Base-by-base conservation (phyloP, 805 yeast species). In the Ogataea trehalophila region DNA sequence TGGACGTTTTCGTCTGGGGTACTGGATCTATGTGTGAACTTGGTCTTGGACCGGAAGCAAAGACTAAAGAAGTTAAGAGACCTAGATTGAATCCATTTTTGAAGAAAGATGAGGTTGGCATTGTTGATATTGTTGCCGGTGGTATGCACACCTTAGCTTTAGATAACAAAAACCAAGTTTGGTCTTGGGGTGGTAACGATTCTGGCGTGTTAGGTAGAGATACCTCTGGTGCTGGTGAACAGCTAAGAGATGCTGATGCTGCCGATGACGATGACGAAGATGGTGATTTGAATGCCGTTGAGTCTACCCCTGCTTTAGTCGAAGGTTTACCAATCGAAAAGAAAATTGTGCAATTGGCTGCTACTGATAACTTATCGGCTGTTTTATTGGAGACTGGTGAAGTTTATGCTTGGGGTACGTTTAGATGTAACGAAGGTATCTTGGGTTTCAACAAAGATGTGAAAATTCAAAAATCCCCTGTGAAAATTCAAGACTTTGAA, bases 121-220 rank as follows among this genome's bases (percentile, higher is more conserved):
- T 94, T 46, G 94, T 90, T 26, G 92, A 88, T 53, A 74, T 94
- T 59, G 89, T 96, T 1, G 96, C 81, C 23, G 99, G 99, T 43
- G 99, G 99, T 44, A 92, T 94, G 85, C 99, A 94, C 62, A 80
- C 86, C 1, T 63, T 94, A 40, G 97, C 92, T 0, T 68, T 92
- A 44, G 97, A 90, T 62, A 66, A 78, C 37, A 71, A 80, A 16
- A 89, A 89, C 55, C 74, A 78, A 49, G 67, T 94, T n/a, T 94
- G 97, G 97, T 86, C 97, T 3, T 94, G 99, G 99, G 99, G 99
- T 49, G 86, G 87, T 41, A 94, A 94, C 58, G 99, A 94, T 60
- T 83, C 90, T 51, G 89, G 85, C 35, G 97, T 87, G 4, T 72
- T 94, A 39, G 99, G 98, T 17, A 81, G 99, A 65, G 87, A 85